phyloP scores from a whole-genome alignment of 352 stramenopile species.

The Globisporangium middletonii region DNA sequence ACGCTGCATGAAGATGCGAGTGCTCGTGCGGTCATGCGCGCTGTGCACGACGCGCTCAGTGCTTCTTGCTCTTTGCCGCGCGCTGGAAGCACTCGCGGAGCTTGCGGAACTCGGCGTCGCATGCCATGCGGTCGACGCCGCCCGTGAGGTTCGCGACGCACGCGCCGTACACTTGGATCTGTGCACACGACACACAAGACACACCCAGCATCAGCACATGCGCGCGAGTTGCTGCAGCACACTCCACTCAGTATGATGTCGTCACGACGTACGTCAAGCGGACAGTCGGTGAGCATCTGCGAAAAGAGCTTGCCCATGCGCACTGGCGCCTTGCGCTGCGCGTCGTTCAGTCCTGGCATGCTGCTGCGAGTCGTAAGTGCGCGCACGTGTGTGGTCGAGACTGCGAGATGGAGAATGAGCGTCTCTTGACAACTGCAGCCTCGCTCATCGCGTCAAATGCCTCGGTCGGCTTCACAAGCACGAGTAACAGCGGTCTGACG shows the following conservation, averaged over 20 bases:
- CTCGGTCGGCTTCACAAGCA: too few species aligned
- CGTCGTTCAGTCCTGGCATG: constrained; percentile 4
- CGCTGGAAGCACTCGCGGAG: constrained; percentile 62
- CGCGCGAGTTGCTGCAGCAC: neutral
- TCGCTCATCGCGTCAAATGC: too few species aligned
- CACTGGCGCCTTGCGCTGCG: constrained; percentile 24
- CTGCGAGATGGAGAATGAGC: too few species aligned
- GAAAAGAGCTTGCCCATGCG: constrained; percentile 67
- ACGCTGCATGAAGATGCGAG: neutral
- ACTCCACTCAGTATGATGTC: neutral
- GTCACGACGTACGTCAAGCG: constrained; percentile 39
- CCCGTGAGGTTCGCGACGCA: constrained; percentile 65
- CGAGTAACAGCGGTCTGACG: too few species aligned
- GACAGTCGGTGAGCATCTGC: constrained; percentile 62
- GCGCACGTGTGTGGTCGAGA: too few species aligned
- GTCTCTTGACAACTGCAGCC: too few species aligned
- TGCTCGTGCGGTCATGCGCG: neutral
- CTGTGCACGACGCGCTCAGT: neutral
- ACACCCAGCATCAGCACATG: neutral
- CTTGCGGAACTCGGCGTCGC: constrained; percentile 71
- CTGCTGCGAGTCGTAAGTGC: too few species aligned
- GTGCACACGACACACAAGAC: neutral
- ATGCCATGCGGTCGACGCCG: constrained; percentile 39
- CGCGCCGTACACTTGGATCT: constrained; percentile 80
- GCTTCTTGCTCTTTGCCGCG: constrained; percentile 24